A percentile compares a stretch with the other conserved stretches of the same genome.
phyloP scores from a whole-genome alignment of 257 asterid genomes.

The Cynanchum wilfordii region DNA sequence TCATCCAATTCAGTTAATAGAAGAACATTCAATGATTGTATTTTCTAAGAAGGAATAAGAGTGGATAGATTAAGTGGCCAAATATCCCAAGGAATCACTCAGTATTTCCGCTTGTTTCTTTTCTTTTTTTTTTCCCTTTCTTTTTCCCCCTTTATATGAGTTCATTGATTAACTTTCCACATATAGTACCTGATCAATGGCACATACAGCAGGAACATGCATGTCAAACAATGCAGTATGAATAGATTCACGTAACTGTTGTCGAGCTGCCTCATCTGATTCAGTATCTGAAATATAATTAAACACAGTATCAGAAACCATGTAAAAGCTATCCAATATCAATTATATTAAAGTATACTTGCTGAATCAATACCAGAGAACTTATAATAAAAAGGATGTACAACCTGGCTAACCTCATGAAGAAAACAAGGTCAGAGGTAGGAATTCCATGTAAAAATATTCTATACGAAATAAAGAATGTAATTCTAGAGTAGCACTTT shows the following conservation, averaged over 20 bases:
- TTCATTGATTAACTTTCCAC: background rate
- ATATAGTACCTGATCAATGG: slow-evolving; percentile 74
- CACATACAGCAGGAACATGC: slow-evolving; percentile 97
- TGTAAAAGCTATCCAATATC: background rate
- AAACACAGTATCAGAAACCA: slow-evolving; percentile 8
- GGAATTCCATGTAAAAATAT: background rate
- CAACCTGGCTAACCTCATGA: background rate
- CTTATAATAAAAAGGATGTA: background rate
- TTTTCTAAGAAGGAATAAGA: background rate
- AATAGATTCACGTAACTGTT: slow-evolving; percentile 71
- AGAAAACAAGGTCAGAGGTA: background rate
- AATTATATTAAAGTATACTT: background rate
- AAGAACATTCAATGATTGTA: background rate
- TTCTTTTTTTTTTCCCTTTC: background rate
- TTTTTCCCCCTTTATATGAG: background rate
- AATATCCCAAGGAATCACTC: background rate
- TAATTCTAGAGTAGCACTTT: background rate
- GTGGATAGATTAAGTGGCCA: background rate
- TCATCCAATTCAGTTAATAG: background rate
- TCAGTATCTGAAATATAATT: slow-evolving; percentile 52
- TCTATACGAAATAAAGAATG: background rate
- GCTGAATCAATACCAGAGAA: background rate
- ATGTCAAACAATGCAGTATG: slow-evolving; percentile 77
- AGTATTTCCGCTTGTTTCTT: background rate
- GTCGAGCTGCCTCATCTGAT: slow-evolving; percentile 66